A percentile compares a stretch with the other conserved stretches of the same genome.
Evolutionary conservation across 768 basidiomycete species (phyloP).

Genomic region (Xerocomus brunneocitrinus): DNA sequence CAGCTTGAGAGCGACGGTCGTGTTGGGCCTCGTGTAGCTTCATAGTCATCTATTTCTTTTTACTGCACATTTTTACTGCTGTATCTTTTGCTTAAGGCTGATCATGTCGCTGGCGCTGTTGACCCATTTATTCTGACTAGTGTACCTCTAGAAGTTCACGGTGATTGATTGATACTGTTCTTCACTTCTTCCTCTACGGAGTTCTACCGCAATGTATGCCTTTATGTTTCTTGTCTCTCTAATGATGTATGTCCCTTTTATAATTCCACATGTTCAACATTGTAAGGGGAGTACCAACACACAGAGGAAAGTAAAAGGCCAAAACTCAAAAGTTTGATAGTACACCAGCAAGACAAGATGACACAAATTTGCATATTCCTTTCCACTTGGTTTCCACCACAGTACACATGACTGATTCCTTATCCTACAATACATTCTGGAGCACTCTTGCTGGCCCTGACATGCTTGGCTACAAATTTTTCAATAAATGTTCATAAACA

Average conservation of each 20-base stretch:
- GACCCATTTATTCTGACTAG: background rate
- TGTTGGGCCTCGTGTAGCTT: constrained; percentile 67
- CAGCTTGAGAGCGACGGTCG: constrained; percentile 75
- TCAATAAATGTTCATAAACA: too few species aligned
- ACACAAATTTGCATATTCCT: too few species aligned
- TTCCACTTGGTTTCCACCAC: too few species aligned
- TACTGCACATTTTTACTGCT: background rate
- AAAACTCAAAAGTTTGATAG: too few species aligned
- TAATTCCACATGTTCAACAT: too few species aligned
- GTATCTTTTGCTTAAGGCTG: background rate
- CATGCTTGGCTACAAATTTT: too few species aligned
- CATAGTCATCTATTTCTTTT: background rate
- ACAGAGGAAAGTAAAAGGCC: too few species aligned
- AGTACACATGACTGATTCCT: too few species aligned
- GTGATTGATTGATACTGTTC: background rate
- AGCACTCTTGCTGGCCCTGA: too few species aligned
- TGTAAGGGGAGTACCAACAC: too few species aligned
- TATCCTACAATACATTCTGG: too few species aligned
- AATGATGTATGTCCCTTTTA: background rate
- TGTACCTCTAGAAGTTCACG: background rate
- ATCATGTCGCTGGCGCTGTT: background rate
- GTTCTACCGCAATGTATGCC: background rate
- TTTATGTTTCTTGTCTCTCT: background rate
- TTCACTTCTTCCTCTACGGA: background rate
- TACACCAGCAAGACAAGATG: too few species aligned